These are phyloP conservation scores for Actinomortierella ambigua DNA, from an alignment of 371 early-diverging fungal genomes.

Conservation along the genomic window DNA sequence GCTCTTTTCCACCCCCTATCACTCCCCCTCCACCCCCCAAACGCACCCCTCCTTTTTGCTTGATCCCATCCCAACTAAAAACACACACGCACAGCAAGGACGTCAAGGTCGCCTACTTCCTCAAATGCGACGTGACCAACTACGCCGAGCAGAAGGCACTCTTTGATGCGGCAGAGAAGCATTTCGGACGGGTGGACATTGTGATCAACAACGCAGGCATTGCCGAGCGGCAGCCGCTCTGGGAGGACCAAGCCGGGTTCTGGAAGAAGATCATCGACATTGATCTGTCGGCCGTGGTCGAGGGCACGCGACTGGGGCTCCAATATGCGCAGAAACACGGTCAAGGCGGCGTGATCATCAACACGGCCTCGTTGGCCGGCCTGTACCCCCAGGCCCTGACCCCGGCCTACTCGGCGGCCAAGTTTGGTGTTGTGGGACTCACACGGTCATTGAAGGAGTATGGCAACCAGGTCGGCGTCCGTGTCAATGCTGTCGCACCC, in stretches of 20 bases:
- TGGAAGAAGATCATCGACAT: conserved; percentile 66
- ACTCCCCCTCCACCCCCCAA: too few relatives aligned
- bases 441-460: conserved; percentile 60
- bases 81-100: conserved; percentile 24
- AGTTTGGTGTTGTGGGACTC: conserved; percentile 75
- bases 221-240: conserved; percentile 47
- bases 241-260: conserved; percentile 48
- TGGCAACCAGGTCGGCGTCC: conserved; percentile 54
- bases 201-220: conserved; percentile 73
- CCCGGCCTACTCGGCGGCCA: conserved; percentile 82
- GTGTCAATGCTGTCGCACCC: conserved; percentile 82
- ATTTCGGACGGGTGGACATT: conserved; percentile 60
- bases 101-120: conserved; percentile 41
- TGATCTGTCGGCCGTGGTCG: conserved; percentile 66
- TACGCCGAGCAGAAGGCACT: conserved; percentile 51
- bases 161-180: conserved; percentile 48
- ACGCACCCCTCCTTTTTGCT: too few relatives aligned
- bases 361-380: conserved; percentile 80
- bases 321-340: conserved; percentile 57
- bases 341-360: conserved; percentile 72
- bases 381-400: conserved; percentile 67
- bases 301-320: conserved; percentile 74
- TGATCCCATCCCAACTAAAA: too few relatives aligned
- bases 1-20: background rate
- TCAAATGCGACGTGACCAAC: conserved; percentile 63